These are phyloP conservation scores for Trichoderma erinaceum DNA, from an alignment of 495 filamentous ascomycete genomes.

Conservation along the genomic window DNA sequence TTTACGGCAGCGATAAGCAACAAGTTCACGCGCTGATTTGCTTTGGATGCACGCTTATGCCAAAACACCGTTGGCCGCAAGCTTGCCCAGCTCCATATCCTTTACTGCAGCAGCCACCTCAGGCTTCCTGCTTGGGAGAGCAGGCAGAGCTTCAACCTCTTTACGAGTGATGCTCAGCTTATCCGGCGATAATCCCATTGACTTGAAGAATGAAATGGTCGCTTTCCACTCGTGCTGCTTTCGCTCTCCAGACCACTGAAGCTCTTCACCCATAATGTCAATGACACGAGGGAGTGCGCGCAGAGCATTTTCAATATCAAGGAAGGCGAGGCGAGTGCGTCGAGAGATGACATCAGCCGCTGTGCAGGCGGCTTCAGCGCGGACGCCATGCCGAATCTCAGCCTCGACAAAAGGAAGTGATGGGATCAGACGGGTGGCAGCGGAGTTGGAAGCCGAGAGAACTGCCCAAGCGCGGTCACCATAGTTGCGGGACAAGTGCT, in stretches of 20 bases:
- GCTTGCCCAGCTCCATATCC: neutral
- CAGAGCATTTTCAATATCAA: constrained; percentile 73
- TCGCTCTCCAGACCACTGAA: constrained; percentile 56
- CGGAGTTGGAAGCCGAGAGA: constrained; percentile 53
- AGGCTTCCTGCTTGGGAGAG: neutral
- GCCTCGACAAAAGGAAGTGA: constrained; percentile 75
- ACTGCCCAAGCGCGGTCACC: constrained; percentile 77
- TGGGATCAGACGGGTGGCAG: constrained; percentile 56
- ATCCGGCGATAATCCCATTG: constrained; percentile 64
- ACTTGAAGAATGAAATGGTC: constrained; percentile 53
- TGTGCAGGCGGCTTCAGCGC: constrained; percentile 70
- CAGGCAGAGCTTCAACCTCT: constrained; percentile 42
- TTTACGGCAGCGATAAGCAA: neutral
- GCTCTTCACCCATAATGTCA: constrained; percentile 67
- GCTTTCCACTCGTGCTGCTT: constrained; percentile 68
- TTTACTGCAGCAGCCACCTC: neutral
- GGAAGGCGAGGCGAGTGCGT: constrained; percentile 64
- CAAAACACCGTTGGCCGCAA: neutral
- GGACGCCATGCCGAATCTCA: constrained; percentile 66
- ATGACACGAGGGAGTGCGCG: constrained; percentile 66
- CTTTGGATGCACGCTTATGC: neutral
- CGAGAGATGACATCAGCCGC: constrained; percentile 71
- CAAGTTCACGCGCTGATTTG: neutral
- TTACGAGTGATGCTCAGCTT: constrained; percentile 53
- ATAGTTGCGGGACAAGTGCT: constrained; percentile 62